These are phyloP conservation scores for Kuraishia borneana DNA, from an alignment of 805 yeast species.

Conservation along the genomic window DNA sequence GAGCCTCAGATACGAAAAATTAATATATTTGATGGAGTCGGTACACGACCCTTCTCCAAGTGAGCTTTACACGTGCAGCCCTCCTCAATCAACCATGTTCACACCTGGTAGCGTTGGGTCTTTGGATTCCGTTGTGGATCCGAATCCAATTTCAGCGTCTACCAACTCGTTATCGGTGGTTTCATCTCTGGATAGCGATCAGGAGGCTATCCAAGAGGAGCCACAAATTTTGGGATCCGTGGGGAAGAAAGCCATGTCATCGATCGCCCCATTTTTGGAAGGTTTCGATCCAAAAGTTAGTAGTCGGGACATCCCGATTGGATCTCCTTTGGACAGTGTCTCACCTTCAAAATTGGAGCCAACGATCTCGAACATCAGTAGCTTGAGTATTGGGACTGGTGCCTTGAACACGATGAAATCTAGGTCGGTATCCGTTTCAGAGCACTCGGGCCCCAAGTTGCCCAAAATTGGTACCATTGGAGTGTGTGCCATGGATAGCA, in stretches of 20 bases:
- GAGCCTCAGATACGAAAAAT: background rate
- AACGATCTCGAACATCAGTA: slow-evolving; percentile 4
- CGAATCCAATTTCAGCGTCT: background rate
- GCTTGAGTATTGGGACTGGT: slow-evolving; percentile 3
- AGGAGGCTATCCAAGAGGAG: background rate
- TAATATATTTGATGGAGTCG: background rate
- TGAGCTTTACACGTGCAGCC: too few relatives aligned
- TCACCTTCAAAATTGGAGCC: slow-evolving; percentile 3
- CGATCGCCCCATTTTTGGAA: slow-evolving; percentile 63
- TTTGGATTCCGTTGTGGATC: background rate
- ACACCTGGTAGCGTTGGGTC: background rate
- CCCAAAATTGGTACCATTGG: slow-evolving; percentile 89
- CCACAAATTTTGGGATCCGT: slow-evolving; percentile 18
- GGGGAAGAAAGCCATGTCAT: slow-evolving; percentile 54
- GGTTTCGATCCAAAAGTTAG: slow-evolving; percentile 69
- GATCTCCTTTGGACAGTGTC: background rate
- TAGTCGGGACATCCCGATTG: slow-evolving; percentile 17
- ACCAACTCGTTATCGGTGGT: background rate
- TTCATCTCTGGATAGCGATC: background rate
- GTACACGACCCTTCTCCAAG: background rate
- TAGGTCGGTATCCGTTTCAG: slow-evolving; percentile 24
- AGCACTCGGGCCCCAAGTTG: slow-evolving; percentile 33
- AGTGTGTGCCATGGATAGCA: slow-evolving; percentile 98
- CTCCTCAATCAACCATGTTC: too few relatives aligned
- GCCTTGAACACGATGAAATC: slow-evolving; percentile 6